Evolutionary conservation across 2,329 filamentous ascomycete species (phyloP), one percentile per base, ranked within the genome.

Genomic region (Blastomyces gilchristii): DNA sequence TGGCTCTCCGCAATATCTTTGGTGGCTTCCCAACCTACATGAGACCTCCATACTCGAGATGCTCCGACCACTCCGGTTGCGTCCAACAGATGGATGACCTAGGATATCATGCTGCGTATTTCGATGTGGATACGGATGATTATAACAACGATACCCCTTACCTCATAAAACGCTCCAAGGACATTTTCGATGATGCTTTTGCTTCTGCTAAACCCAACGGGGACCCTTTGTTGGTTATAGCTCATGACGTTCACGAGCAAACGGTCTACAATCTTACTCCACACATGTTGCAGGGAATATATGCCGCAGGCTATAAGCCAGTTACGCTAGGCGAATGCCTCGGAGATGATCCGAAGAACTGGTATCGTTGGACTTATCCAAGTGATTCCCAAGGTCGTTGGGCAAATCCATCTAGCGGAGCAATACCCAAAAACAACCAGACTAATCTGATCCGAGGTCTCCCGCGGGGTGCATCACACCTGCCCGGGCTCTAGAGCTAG

Each of bases 1-100:
- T 74, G 37, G 80, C 79, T 0, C 65, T 82, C 39, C 70, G 72
- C 25, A 78, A 78, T 64, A 78, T 82, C 60, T 67, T 83, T 41
- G 80, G 80, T 43, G 73, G 72, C 49, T 79, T 80, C 61, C 80
- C 81, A 2, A 81, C 79, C 7, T 82, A 83, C 68, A 81, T 82
- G 78, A 77, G 81, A 2, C 78, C 81, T 12, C 81, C 81, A 1
- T 82, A 80, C 68, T 76, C 76, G 11, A 75, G 71, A 49, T 80
- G 78, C 63, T 69, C 67, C 14, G 63, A 65, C 3, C 67, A 72
- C 12, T 72, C 72, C 11, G 75, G 73, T 11, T 80, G 77, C 63
- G 71, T 77, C 54, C 69, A 70, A 31, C 78, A 79, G 57, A 71
- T 83, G 70, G 73, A 71, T 22, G 68, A 72, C 3, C 70, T 82